phyloP scores from a whole-genome alignment of 768 basidiomycete species.

The Macrolepiota dolichaula region DNA sequence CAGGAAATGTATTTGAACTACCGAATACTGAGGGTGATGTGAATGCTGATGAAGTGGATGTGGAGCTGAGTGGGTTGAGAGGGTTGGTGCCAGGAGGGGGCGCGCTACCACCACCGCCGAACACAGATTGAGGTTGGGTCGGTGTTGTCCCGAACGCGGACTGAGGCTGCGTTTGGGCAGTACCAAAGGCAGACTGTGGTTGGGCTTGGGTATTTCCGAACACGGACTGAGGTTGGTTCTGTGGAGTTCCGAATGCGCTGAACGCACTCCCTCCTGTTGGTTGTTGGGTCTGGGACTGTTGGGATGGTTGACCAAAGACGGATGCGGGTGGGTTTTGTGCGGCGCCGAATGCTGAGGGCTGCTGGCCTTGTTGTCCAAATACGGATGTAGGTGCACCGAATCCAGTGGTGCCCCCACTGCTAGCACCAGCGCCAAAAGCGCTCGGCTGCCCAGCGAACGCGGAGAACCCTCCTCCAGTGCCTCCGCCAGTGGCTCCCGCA shows the following conservation, averaged over 20 bases:
- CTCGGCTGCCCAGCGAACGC: constrained; percentile 48
- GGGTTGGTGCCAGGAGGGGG: not conserved
- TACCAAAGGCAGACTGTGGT: constrained; percentile 15
- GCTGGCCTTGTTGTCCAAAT: constrained; percentile 16
- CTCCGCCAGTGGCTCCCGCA: constrained; percentile 9
- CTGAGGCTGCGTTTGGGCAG: constrained; percentile 6
- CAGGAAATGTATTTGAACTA: not conserved
- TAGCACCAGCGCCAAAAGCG: constrained; percentile 32
- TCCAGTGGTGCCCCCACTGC: constrained; percentile 2
- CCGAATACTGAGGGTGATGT: not conserved
- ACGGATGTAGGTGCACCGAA: constrained; percentile 20
- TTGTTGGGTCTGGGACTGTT: constrained; percentile 12
- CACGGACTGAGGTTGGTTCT: constrained; percentile 3
- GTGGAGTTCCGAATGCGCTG: not conserved
- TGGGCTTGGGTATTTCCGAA: constrained; percentile 20
- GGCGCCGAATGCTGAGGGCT: constrained; percentile 7
- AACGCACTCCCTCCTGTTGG: not conserved
- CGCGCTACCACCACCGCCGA: not conserved
- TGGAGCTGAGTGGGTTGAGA: not conserved
- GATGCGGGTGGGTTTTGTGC: constrained; percentile 14
- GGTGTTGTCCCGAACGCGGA: constrained; percentile 9
- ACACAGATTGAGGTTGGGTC: constrained; percentile 3
- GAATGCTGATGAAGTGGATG: not conserved
- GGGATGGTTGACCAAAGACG: constrained; percentile 21
- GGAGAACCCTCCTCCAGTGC: constrained; percentile 42